Conservation (phyloP, 768 basidiomycete species). For the Favolaschia claudopus region DNA sequence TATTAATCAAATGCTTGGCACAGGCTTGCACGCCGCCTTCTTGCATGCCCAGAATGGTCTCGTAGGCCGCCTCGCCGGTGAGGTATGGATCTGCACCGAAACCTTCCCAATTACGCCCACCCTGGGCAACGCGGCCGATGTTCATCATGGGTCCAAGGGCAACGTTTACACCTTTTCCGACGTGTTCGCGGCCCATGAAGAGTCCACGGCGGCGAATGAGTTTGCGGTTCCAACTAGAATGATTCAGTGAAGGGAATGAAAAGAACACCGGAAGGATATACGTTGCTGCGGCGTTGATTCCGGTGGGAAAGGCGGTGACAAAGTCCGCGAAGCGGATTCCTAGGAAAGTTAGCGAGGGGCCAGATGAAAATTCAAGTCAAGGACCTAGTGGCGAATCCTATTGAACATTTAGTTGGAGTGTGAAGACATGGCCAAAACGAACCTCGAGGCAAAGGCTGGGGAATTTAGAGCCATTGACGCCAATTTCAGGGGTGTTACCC, state of each 20-base stretch:
- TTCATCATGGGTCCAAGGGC: conserved; percentile 89
- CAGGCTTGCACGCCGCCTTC: conserved; percentile 82
- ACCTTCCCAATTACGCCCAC: conserved; percentile 95
- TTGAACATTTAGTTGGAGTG: background rate
- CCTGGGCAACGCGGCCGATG: conserved; percentile 77
- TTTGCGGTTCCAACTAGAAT: conserved; percentile 71
- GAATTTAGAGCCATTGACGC: conserved; percentile 52
- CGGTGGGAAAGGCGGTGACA: conserved; percentile 84
- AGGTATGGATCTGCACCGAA: conserved; percentile 92
- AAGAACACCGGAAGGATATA: conserved; percentile 41
- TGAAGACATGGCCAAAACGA: background rate
- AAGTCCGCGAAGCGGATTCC: conserved; percentile 81
- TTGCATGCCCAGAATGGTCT: conserved; percentile 88
- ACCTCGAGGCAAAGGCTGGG: conserved; percentile 80
- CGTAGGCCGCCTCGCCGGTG: conserved; percentile 77
- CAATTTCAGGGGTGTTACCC: conserved; percentile 67
- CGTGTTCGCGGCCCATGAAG: conserved; percentile 84
- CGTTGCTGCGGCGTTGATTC: conserved; percentile 83
- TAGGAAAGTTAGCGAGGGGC: conserved; percentile 69
- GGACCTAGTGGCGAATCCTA: conserved; percentile 58
- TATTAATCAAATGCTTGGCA: conserved; percentile 84
- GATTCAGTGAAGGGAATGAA: background rate
- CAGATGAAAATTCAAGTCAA: background rate
- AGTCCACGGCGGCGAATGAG: conserved; percentile 80
- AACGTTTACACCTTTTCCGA: conserved; percentile 84